Base-by-base conservation (phyloP, 768 basidiomycete species). In the Hirschioporus abietinus region DNA sequence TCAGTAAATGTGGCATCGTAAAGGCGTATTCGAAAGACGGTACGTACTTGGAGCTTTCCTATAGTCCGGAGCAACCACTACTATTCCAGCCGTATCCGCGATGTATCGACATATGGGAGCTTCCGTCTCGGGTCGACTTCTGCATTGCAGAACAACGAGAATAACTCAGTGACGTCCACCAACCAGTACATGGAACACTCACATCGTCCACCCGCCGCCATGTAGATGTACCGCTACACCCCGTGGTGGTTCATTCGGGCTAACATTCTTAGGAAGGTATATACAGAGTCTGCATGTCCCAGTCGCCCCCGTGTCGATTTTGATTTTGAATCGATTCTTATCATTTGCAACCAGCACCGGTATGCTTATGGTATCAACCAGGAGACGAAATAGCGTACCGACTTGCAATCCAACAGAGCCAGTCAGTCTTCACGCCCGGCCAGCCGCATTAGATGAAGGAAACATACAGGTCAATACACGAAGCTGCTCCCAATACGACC, bases 141-240 rank as follows among this genome's bases (percentile, higher is more conserved):
- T 69, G 26, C 7, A 30, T 25, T 25, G 4, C 35, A n/a, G 26
- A 25, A 35, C 24, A 66, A 27, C 57, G 25, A 63, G 27, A 15
- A 42, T 26, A 35, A 26, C 25, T 35, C 18, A 64, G 30, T 12
- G 23, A 12, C 4, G 17, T 6, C 4, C 7, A 61, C 30, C 17
- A 34, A 6, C 5, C 30, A 34, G 42, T 27, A 27, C 35, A 52
- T 27, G 12, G 60, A 60, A 30, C 20, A 68, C 68, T 68, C 59
- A 70, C 68, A 69, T 69, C 23, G 66, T 58, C 70, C 70, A 70
- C 10, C 68, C 70, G 15, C 68, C 68, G 24, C 70, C 70, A 36
- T 68, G 68, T 7, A 66, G 30, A 63, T 70, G 66, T 25, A 69
- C 63, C 18, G 66, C 58, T 7, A 67, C 66, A 7, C 68, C 68